Conservation (phyloP, 768 basidiomycete species). For the Hygrophorus russula region DNA sequence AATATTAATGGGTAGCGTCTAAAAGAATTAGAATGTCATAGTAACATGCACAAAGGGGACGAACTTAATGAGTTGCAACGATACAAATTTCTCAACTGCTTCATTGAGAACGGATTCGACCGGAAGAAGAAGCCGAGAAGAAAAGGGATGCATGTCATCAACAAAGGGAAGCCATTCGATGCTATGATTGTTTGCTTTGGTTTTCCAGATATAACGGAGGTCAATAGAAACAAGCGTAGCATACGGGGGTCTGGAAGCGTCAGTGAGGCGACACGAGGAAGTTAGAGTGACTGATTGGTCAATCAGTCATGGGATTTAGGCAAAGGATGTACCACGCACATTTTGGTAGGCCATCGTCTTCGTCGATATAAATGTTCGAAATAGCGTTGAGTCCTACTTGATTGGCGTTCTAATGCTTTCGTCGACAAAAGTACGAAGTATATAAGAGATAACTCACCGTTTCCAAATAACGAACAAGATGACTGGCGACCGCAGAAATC, state of each 20-base stretch:
- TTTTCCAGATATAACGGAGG: slow-evolving; percentile 25
- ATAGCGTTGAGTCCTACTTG: slow-evolving; percentile 47
- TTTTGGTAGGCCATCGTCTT: slow-evolving; percentile 29
- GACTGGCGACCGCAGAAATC: slow-evolving; percentile 37
- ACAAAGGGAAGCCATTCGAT: background rate
- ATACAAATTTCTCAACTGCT: slow-evolving; percentile 42
- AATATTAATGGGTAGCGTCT: slow-evolving; percentile 76
- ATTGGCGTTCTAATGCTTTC: slow-evolving; percentile 37
- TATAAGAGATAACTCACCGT: slow-evolving; percentile 20
- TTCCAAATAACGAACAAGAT: slow-evolving; percentile 40
- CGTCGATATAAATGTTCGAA: slow-evolving; percentile 40
- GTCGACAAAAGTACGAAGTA: background rate
- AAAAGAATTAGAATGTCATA: slow-evolving; percentile 8
- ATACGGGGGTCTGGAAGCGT: slow-evolving; percentile 20
- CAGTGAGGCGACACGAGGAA: slow-evolving; percentile 23
- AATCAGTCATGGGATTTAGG: background rate
- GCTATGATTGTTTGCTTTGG: slow-evolving; percentile 4
- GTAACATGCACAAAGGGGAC: slow-evolving; percentile 10
- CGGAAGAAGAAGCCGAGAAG: slow-evolving; percentile 43
- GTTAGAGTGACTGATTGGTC: slow-evolving; percentile 25
- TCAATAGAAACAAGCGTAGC: slow-evolving; percentile 28
- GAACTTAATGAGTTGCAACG: slow-evolving; percentile 49
- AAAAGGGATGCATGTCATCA: slow-evolving; percentile 34
- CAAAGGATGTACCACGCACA: slow-evolving; percentile 19
- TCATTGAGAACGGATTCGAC: slow-evolving; percentile 39